A percentile compares a stretch with the other conserved stretches of the same genome.
Evolutionary conservation across 1,284 basidiomycete genomes (phyloP).

Genomic region (Coniferiporia weirii): DNA sequence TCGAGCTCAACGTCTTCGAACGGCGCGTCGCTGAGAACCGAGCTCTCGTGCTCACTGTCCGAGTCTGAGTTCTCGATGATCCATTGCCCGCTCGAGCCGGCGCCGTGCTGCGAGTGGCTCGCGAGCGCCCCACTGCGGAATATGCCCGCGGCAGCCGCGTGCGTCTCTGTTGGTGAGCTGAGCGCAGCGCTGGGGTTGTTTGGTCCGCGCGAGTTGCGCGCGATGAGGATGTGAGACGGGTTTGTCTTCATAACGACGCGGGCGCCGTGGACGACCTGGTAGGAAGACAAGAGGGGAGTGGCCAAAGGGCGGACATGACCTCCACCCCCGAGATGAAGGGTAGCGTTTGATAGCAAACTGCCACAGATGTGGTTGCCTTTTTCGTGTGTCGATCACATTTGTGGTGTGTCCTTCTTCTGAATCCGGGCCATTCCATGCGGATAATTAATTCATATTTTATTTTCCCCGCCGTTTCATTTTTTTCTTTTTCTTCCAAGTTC

Average conservation of each 20-base stretch:
- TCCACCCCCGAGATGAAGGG: neutral
- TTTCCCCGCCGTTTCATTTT: no score
- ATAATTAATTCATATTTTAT: no score
- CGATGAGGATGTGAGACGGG: constrained; percentile 79
- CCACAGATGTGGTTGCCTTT: neutral
- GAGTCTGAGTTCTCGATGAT: constrained; percentile 12
- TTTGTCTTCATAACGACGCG: constrained; percentile 53
- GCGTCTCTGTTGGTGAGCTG: constrained; percentile 77
- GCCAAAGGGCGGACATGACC: neutral
- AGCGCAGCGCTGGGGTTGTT: constrained; percentile 72
- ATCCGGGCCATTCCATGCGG: no score
- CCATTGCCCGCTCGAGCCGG: constrained; percentile 50
- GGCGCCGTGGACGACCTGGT: neutral
- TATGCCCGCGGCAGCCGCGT: constrained; percentile 76
- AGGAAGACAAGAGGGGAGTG: neutral
- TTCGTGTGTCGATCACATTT: no score
- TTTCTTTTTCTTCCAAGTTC: no score
- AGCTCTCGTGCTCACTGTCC: constrained; percentile 22
- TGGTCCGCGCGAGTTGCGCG: constrained; percentile 68
- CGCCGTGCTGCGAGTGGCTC: constrained; percentile 69
- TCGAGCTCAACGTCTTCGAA: constrained; percentile 62
- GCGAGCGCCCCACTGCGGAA: constrained; percentile 70
- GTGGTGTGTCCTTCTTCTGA: no score
- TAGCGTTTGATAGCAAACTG: no score
- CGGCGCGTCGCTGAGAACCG: constrained; percentile 52